Evolutionary conservation across 176 grass and related monocot genomes (phyloP).

Genomic region (Eremochloa ophiuroides): DNA sequence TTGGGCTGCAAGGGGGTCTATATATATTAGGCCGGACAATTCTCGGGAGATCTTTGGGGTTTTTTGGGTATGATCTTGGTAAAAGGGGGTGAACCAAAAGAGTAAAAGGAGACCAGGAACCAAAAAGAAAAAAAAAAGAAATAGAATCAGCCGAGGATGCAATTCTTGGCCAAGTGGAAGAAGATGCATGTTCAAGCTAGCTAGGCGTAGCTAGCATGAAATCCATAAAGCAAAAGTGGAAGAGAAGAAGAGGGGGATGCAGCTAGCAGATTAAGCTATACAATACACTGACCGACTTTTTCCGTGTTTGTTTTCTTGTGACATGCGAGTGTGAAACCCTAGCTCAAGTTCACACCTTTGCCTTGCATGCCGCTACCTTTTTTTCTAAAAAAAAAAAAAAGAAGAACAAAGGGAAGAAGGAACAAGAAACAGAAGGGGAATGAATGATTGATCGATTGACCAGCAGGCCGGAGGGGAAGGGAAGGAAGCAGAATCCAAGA

Average conservation of each 20-base stretch:
- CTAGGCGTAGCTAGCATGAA: slow-evolving; percentile 22
- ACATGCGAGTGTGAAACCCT: slow-evolving; percentile 62
- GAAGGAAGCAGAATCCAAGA: slow-evolving; percentile 25
- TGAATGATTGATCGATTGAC: neutral
- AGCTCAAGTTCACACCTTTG: slow-evolving; percentile 54
- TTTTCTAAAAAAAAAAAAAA: slow-evolving; percentile 4
- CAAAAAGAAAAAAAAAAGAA: neutral
- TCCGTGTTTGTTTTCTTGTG: slow-evolving; percentile 25
- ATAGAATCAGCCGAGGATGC: neutral
- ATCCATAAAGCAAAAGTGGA: slow-evolving; percentile 29
- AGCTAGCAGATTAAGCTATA: neutral
- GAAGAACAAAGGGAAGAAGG: slow-evolving; percentile 10
- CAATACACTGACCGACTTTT: neutral
- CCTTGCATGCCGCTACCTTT: slow-evolving; percentile 16
- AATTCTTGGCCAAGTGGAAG: slow-evolving; percentile 18
- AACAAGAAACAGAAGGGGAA: slow-evolving; percentile 21
- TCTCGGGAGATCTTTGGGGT: neutral
- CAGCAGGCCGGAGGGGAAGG: slow-evolving; percentile 14
- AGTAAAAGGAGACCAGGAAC: neutral
- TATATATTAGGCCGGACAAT: neutral
- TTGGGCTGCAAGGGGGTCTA: neutral
- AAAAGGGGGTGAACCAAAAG: neutral
- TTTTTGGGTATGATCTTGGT: slow-evolving; percentile 18
- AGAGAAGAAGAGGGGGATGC: neutral
- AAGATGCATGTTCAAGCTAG: slow-evolving; percentile 6